phyloP scores from a whole-genome alignment of 2,329 filamentous ascomycete genomes.

The Phoma herbarum region DNA sequence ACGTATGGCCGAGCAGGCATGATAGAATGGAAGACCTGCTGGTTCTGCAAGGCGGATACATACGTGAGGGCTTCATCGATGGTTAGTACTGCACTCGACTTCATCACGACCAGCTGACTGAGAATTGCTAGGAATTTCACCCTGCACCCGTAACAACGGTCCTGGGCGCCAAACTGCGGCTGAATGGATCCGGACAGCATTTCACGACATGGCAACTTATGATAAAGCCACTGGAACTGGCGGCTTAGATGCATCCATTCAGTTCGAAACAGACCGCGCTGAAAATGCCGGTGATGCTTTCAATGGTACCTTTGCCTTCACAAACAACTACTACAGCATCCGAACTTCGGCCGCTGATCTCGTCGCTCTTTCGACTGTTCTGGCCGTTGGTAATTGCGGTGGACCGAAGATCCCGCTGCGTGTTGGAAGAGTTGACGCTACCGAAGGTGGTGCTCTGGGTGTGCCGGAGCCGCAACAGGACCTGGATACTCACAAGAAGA shows the following conservation, averaged over 20 bases:
- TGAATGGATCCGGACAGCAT: conserved; percentile 47
- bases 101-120: background rate
- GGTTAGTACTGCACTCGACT: conserved; percentile 1
- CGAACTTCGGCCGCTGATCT: conserved; percentile 42
- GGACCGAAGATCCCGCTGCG: conserved; percentile 41
- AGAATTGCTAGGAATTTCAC: conserved; percentile 23
- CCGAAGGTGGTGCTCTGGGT: conserved; percentile 37
- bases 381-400: conserved; percentile 43
- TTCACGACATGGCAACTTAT: conserved; percentile 48
- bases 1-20: conserved; percentile 17
- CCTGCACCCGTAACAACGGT: conserved; percentile 26
- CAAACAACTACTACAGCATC: conserved; percentile 37
- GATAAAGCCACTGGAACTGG: conserved; percentile 40
- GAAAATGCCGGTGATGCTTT: conserved; percentile 46
- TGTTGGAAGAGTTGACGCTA: conserved; percentile 47
- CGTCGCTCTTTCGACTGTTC: conserved; percentile 43
- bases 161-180: conserved; percentile 37
- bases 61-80: conserved; percentile 15
- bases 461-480: conserved; percentile 47
- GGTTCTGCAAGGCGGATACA: conserved; percentile 19
- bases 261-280: conserved; percentile 40
- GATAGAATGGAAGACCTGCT: conserved; percentile 22
- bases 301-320: conserved; percentile 45
- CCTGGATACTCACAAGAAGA: conserved; percentile 38
- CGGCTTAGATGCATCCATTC: conserved; percentile 49